Base-by-base conservation (phyloP, 768 basidiomycete species). In the Tylopilus sp. region DNA sequence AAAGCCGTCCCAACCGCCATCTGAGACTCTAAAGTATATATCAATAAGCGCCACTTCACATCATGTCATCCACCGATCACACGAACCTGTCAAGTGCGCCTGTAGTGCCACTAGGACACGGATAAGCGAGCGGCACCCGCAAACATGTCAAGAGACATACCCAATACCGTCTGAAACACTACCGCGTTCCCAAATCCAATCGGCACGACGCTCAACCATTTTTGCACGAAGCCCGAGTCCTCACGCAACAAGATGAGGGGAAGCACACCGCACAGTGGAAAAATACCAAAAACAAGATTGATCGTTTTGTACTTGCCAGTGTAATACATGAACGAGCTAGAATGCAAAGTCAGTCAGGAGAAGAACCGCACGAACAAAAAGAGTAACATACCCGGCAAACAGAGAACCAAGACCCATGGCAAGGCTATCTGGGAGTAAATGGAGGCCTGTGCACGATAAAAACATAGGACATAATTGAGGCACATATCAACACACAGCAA, bases 241-340 rank as follows among this genome's bases (percentile, higher is more conserved):
- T 64, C 62, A 1, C 53, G 52, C 13, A 63, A 3, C 9, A 66
- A 26, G 3, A 70, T 61, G 20, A 80, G 68, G 1, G 74, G 61
- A 5, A 73, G 48, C 0, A 75, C 70, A 2, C 77, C 73, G 4
- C 74, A 62, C 56, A 79, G 70, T 6, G 79, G 81, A 45, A 76
- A 67, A 15, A 76, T 60, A 0, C 79, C 81, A 53, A 79, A 82
- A 3, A 75, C 58, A 28, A 75, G 59, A 49, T 76, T 78, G 21
- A 82, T 64, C 1, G 56, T 57, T 53, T 73, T 77, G 63, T 81
- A 81, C 53, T 68, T 78, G 1, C 81, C 79, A 1, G 78, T 79
- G 17, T 71, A 70, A 46, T 75, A 75, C 74, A 81, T 77, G 44
- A 77, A 54, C 73, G 75, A 80, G 17, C 69, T 69, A 18, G 8